Evolutionary conservation across 441 rosid genomes (phyloP), one percentile per base, ranked within the genome.

Genomic region (Mallotus japonicus): DNA sequence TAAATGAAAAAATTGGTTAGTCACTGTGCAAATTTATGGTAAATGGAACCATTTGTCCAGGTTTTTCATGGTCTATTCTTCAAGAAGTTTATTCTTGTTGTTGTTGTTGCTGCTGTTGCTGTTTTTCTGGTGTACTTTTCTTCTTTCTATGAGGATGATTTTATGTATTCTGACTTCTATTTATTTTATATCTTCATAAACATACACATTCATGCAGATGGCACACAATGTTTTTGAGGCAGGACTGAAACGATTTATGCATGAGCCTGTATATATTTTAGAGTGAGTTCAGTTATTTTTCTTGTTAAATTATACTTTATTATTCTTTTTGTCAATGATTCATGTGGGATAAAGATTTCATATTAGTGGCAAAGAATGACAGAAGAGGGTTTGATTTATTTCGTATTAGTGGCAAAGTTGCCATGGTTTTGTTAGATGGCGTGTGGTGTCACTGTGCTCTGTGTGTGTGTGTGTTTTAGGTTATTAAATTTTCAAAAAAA

Each of bases 151-250:
- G 51, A 34, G 40, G 22, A 37, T 64, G 42, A 19, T 37, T 37
- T 37, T 37, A 37, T 37, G 40, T 28, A 28, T 4, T 12, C 63
- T 17, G n/a, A 51, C 34, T 51, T n/a, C 12, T 49, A 37, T 13
- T 60, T 28, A 5, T 62, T 71, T 6, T 28, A 1, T 46, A 22
- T 16, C 0, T 14, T 11, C 9, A 8, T n/a, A 60, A 24, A 24
- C 22, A 47, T 9, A 34, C 46, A 58, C 64, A 75, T 69, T 77
- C 74, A 10, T 83, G 84, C 95, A 95, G 98, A 78, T 87, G 67
- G 96, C 99, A 42, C 99, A 90, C 78, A 88, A 86, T 77, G 90
- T 95, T 82, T 95, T 93, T 72, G 98, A 95, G 83, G 98, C 95
- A 64, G 98, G 98, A 72, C 73, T 92, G 81, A 93, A 90, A 80